Conservation (phyloP, 139 green algal species). For the Coelastrella sp. region DNA sequence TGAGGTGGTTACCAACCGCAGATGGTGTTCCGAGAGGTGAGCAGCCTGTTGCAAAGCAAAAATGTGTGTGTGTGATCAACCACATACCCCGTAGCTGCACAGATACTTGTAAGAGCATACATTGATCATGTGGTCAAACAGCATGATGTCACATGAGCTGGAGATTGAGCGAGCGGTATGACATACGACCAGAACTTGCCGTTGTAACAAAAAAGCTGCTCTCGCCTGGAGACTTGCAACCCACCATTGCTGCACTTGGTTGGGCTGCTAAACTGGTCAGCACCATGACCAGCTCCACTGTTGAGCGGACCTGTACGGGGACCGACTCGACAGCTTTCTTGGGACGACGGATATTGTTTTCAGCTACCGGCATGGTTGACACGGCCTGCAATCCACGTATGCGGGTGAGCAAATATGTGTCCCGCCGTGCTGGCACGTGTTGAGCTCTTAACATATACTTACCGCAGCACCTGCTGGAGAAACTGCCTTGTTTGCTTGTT, state of each 20-base stretch:
- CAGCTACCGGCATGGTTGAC: background rate
- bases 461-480: constrained; percentile 11
- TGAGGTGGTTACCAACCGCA: constrained; percentile 50
- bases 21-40: constrained; percentile 41
- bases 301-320: background rate
- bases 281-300: constrained; percentile 35
- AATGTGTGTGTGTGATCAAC: too few relatives aligned
- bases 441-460: too few relatives aligned
- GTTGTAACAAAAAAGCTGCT: background rate
- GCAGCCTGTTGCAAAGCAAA: too few relatives aligned
- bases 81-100: too few relatives aligned
- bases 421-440: too few relatives aligned
- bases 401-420: background rate
- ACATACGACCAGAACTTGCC: background rate
- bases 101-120: too few relatives aligned
- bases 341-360: background rate
- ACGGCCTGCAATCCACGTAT: background rate
- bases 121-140: background rate
- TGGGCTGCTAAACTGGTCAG: constrained; percentile 9
- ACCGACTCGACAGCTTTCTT: constrained; percentile 31
- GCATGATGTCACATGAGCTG: background rate
- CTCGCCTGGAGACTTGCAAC: background rate
- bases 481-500: background rate
- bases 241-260: background rate
- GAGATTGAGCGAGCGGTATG: background rate